Evolutionary conservation across 2,329 filamentous ascomycete genomes (phyloP), one percentile per base, ranked within the genome.

Genomic region (Pestalotiopsis sp.): DNA sequence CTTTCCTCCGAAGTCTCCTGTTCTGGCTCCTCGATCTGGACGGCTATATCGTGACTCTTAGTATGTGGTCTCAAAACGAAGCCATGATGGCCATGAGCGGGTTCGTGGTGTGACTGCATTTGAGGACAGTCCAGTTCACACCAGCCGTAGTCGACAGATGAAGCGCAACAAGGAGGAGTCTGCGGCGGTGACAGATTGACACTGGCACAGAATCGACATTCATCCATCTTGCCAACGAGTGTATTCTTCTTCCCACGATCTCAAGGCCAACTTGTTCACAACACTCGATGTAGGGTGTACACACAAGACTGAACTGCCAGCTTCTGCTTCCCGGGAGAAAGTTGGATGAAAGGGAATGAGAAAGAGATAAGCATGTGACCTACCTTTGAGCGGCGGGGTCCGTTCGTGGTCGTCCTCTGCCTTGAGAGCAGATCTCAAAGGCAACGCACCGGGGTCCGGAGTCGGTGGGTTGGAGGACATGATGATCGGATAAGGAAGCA

Each of bases 21-120:
- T 68, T 82, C 80, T 23, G 87, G 86, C 73, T 89, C 87, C 61
- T 86, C 84, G 69, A 90, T 90, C 74, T 89, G 87, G 67, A 90
- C 88, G 68, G 86, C 87, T 85, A 68, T 58, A 17, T 38, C 41
- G 60, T 13, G n/a, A 36, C 31, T 31, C 56, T 67, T 7, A 67
- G 65, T 38, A 25, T 25, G 13, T n/a, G 20, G 25, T 20, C 25
- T 41, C 36, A 41, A 12, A 11, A n/a, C n/a, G 14, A 63, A 38
- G 38, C 5, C n/a, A 20, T 63, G 27, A 45, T 60, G 23, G 12
- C 23, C 11, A 27, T 59, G 57, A 59, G 27, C 57, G 57, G 57
- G 25, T 59, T 27, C 23, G 25, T 59, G 27, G 9, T 17, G 5
- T 62, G 57, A 59, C 4, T 27, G 57, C 57, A 27, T 27, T 23